Base-by-base conservation (phyloP, 306 rosid genomes). In the Coriaria nepalensis region DNA sequence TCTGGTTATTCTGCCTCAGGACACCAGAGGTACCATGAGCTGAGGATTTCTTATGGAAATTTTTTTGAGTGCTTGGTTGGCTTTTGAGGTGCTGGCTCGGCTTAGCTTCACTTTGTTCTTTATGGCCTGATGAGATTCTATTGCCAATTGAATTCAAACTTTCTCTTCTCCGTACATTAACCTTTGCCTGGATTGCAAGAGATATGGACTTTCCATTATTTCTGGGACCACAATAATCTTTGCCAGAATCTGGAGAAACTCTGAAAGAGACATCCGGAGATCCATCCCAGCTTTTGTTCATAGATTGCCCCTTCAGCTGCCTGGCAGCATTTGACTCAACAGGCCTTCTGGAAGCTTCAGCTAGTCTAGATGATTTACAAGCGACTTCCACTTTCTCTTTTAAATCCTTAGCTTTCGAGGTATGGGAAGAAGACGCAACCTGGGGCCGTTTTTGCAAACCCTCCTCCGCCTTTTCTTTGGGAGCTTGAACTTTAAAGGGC, bases 181-280 rank as follows among this genome's bases (percentile, higher is more conserved):
- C 97, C 65, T 90, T 90, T 55, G 97, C 97, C 68, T 90, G 97
- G 60, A 90, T 63, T 41, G 97, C 97, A 64, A 90, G 97, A 2
- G 97, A 90, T 56, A 90, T 59, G 40, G 97, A 90, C 71, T 70
- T 84, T 45, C 85, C 90, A 43, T 73, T 81, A 38, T 49, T 71
- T 65, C 53, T 75, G 46, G 52, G 56, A 51, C 54, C 40, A 52
- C 75, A 61, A 55, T 64, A 55, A 7, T 50, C 76, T 65, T 80
- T 86, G 66, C 75, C 93, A 29, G 47, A 59, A 20, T 68, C 57
- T 35, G 78, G 61, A 49, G 66, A 49, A 40, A 71, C 59, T 59
- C 66, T 63, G 35, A 71, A 70, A 35, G 81, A 59, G 10, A 79
- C 35, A 43, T 83, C 96, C 20, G 40, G 62, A 55, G 81, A 68